These are phyloP conservation scores for Betula pendula DNA, from an alignment of 306 rosid species.

Conservation along the genomic window DNA sequence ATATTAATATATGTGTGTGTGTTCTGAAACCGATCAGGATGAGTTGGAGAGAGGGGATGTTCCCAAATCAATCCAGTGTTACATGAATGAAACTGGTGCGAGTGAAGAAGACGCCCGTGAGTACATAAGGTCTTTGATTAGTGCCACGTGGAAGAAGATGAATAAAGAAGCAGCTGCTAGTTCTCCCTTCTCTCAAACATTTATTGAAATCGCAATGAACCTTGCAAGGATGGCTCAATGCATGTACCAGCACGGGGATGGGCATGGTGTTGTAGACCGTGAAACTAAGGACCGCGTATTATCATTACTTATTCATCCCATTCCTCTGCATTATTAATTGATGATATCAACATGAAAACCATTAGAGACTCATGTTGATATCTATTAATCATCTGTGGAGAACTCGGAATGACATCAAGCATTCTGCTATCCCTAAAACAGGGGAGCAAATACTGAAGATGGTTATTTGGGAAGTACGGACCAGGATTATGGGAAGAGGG, in stretches of 20 bases:
- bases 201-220: neutral
- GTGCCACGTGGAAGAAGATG: constrained; percentile 16
- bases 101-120: constrained; percentile 3
- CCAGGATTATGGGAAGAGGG: no score
- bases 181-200: neutral
- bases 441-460: no score
- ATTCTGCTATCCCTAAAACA: no score
- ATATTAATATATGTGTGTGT: neutral
- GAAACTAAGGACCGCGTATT: constrained; percentile 8
- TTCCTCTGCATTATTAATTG: neutral
- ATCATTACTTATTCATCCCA: no score
- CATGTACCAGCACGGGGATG: constrained; percentile 18
- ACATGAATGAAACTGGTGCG: no score
- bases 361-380: no score
- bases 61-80: constrained; percentile 18
- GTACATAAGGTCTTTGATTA: constrained; percentile 12
- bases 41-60: constrained; percentile 24
- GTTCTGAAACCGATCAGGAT: neutral
- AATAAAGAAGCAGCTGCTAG: constrained; percentile 1
- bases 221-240: constrained; percentile 14
- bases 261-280: neutral
- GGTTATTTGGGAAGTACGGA: no score
- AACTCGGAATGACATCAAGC: no score
- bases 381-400: no score
- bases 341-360: no score